Evolutionary conservation across 2,329 filamentous ascomycete genomes (phyloP).

Genomic region (Colletotrichum abscissum): DNA sequence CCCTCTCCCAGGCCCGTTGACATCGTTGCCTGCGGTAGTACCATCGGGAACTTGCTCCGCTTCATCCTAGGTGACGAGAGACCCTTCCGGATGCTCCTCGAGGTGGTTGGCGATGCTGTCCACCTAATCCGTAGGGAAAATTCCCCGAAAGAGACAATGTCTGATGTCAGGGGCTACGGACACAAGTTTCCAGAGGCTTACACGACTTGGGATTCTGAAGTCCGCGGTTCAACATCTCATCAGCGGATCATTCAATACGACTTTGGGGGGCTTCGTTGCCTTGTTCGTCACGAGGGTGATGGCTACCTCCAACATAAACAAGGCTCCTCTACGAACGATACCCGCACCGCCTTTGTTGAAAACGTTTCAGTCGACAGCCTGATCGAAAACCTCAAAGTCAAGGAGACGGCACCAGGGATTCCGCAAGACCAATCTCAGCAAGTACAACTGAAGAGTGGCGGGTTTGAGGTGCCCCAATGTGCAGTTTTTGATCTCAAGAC

Average conservation of each 20-base stretch:
- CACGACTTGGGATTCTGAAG: slow-evolving; percentile 69
- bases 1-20: slow-evolving; percentile 54
- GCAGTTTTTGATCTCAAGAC: slow-evolving; percentile 58
- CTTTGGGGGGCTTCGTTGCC: slow-evolving; percentile 62
- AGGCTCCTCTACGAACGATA: too few species aligned
- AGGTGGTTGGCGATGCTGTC: slow-evolving; percentile 65
- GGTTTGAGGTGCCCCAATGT: slow-evolving; percentile 43
- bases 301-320: slow-evolving; percentile 56
- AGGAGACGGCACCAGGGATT: not conserved
- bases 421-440: not conserved
- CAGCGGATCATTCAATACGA: slow-evolving; percentile 70
- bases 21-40: slow-evolving; percentile 70
- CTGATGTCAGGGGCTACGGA: slow-evolving; percentile 68
- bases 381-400: not conserved
- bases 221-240: slow-evolving; percentile 67
- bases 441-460: slow-evolving; percentile 35
- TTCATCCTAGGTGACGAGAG: slow-evolving; percentile 59
- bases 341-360: not conserved
- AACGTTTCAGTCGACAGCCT: not conserved
- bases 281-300: slow-evolving; percentile 69
- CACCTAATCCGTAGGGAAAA: slow-evolving; percentile 74
- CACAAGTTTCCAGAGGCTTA: slow-evolving; percentile 75
- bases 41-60: slow-evolving; percentile 69
- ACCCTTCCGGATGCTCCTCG: slow-evolving; percentile 68
- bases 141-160: slow-evolving; percentile 66